These are phyloP conservation scores for Lojkania enalia DNA, from an alignment of 2,329 filamentous ascomycete species.

Conservation along the genomic window DNA sequence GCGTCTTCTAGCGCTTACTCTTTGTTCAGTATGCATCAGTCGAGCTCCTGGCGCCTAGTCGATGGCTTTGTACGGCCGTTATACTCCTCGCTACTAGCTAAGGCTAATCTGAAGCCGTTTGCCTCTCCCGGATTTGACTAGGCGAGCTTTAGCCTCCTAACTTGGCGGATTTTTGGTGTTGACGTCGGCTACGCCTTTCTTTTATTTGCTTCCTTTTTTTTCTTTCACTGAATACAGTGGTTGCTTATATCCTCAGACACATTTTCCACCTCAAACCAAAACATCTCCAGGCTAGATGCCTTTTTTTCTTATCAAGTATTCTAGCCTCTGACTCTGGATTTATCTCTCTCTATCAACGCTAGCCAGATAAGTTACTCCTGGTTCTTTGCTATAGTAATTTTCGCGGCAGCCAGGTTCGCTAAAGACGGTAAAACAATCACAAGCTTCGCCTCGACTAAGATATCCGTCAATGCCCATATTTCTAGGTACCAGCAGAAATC, in stretches of 20 bases:
- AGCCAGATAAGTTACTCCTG: neutral
- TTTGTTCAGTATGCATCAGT: neutral
- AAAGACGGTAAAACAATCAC: neutral
- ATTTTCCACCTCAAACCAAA: neutral
- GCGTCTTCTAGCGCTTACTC: constrained; percentile 1
- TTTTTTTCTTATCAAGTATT: too few relatives aligned
- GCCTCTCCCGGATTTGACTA: neutral
- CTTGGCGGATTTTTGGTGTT: constrained; percentile 1
- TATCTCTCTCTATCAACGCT: neutral
- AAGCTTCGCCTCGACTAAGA: neutral
- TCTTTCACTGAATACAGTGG: neutral
- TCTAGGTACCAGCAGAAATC: neutral
- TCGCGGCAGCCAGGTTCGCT: too few relatives aligned
- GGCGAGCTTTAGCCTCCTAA: constrained; percentile 2
- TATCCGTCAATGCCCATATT: neutral
- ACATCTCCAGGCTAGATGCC: neutral
- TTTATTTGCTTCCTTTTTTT: neutral
- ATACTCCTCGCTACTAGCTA: constrained; percentile 1
- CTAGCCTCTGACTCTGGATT: neutral
- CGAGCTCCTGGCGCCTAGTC: constrained; percentile 3
- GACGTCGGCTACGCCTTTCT: neutral
- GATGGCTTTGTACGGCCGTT: constrained; percentile 2
- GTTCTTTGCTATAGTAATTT: neutral
- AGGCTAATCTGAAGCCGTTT: constrained; percentile 1
- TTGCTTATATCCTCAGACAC: neutral